A percentile compares a stretch with the other conserved stretches of the same genome.
phyloP scores from a whole-genome alignment of 352 stramenopile genomes.

The Globisporangium splendens region DNA sequence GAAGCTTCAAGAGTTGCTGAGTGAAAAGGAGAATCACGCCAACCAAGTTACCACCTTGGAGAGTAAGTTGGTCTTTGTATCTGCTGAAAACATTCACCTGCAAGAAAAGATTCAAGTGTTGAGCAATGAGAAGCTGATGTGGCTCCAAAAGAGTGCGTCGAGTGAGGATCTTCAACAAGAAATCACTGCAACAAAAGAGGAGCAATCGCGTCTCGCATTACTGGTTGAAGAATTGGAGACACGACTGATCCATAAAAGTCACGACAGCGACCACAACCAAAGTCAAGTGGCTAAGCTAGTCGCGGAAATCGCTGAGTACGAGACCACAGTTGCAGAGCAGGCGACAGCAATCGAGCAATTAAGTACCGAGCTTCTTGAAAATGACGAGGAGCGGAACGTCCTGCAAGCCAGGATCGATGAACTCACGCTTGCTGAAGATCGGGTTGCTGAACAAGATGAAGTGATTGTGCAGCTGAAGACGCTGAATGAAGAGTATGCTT shows the following conservation, averaged over 20 bases:
- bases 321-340: constrained; percentile 15
- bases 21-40: constrained; percentile 6
- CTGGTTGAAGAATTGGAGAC: constrained; percentile 10
- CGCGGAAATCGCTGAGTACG: constrained; percentile 13
- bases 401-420: constrained; percentile 17
- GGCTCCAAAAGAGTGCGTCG: constrained; percentile 21
- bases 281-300: constrained; percentile 1
- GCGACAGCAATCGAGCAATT: constrained; percentile 16
- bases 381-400: constrained; percentile 12
- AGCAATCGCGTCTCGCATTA: constrained; percentile 13
- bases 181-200: constrained; percentile 21
- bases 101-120: constrained; percentile 14
- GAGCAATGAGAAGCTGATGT: constrained; percentile 17
- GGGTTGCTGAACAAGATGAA: constrained; percentile 9
- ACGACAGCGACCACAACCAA: constrained; percentile 14
- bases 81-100: background rate
- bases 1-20: constrained; percentile 10
- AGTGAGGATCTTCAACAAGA: constrained; percentile 23
- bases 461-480: constrained; percentile 4
- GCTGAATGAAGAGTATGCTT: background rate
- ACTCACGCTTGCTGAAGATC: constrained; percentile 11
- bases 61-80: constrained; percentile 3
- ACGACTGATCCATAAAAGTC: constrained; percentile 14
- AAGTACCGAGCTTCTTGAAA: constrained; percentile 5
- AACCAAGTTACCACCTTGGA: constrained; percentile 1